Evolutionary conservation across 108 stramenopile genomes (phyloP).

Genomic region (Thalassiosira profunda): DNA sequence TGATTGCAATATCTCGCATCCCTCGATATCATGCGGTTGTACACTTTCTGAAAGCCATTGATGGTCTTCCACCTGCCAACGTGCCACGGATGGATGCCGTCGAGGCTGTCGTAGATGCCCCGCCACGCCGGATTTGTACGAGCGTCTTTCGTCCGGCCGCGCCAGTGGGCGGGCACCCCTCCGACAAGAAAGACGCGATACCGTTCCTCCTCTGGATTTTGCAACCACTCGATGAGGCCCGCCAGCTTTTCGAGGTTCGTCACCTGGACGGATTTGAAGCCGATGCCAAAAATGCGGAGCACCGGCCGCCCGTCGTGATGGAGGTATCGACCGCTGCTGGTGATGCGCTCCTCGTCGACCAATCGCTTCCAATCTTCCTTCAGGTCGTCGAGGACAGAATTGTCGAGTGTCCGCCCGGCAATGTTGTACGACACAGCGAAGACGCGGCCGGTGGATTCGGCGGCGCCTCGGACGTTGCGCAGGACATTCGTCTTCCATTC

Average conservation of each 20-base stretch:
- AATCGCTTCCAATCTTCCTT: conserved; percentile 52
- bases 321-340: conserved; percentile 34
- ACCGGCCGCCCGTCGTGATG: conserved; percentile 45
- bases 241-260: conserved; percentile 7
- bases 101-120: conserved; percentile 30
- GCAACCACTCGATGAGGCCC: conserved; percentile 39
- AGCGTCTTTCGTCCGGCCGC: conserved; percentile 17
- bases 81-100: conserved; percentile 50
- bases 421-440: conserved; percentile 58
- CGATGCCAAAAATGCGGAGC: conserved; percentile 34
- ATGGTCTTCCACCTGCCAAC: conserved; percentile 33
- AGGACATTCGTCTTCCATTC: conserved; percentile 22
- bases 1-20: conserved; percentile 39
- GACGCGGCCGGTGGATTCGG: conserved; percentile 37
- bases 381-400: conserved; percentile 30
- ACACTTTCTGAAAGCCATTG: conserved; percentile 1
- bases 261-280: conserved; percentile 26
- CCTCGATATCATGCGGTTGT: conserved; percentile 8
- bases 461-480: conserved; percentile 41
- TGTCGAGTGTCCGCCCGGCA: conserved; percentile 9
- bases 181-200: conserved; percentile 49
- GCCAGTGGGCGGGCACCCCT: conserved; percentile 39
- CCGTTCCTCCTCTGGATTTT: conserved; percentile 13
- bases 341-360: conserved; percentile 45
- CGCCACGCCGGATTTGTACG: conserved; percentile 16